Evolutionary conservation across 2,329 filamentous ascomycete genomes (phyloP), one percentile per base, ranked within the genome.

Genomic region (Achaetomium macrosporum): DNA sequence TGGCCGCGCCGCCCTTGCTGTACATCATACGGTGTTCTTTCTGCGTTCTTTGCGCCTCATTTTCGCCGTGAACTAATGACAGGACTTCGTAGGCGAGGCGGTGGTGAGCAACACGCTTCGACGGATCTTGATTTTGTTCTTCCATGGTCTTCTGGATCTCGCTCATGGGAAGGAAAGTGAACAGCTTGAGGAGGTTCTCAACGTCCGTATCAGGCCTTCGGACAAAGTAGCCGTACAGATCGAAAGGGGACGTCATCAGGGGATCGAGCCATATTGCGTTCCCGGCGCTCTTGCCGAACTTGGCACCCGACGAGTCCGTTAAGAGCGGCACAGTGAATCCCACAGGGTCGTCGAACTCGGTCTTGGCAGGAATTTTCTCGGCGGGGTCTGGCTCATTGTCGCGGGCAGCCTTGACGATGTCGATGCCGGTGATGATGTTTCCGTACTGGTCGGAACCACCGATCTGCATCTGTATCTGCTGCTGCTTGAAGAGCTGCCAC

Each of bases 401-500:
- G 50, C 85, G 79, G 41, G 92, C 83, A 50, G 84, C 76, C 68
- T 91, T 92, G 63, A 97, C 80, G 2, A 87, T 82, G 55, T 96
- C 89, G 65, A 93, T 85, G 45, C 93, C 93, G 12, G 91, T 84
- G 29, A 95, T 80, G 59, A 99, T 97, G 70, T 99, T 99, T 57
- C 93, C 93, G 66, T 86, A 97, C 71, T 99, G 93, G 66, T 99
- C 93, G 7, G 90, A 90, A 37, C 93, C 93, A 53, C 93, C 93
- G 48, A 99, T 88, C 71, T 99, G 90, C 66, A 97, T 80, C 65
- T 91, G 85, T 10, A 90, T 77, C 44, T 79, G 79, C 20, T 77
- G 76, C 43, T 81, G 77, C 56, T 63, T 68, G 70, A 88, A 95
- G 72, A 97, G 79, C 61, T 88, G 78, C 88, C 89, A 97, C 82